phyloP scores from a whole-genome alignment of 768 basidiomycete species.

The Termitomyces heimii region DNA sequence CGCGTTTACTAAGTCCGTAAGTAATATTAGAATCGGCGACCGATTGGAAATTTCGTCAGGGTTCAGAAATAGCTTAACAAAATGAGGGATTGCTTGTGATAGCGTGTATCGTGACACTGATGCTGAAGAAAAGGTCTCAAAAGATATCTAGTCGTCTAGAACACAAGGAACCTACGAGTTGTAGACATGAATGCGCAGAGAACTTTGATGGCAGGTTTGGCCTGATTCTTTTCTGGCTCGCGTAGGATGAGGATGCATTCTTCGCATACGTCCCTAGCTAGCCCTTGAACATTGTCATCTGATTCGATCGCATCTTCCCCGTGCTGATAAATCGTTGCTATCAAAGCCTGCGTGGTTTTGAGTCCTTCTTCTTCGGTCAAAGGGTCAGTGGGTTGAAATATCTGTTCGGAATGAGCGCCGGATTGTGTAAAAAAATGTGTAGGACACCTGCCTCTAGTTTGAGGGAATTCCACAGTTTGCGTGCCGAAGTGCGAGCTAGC shows the following conservation, averaged over 20 bases:
- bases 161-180: slow-evolving; percentile 52
- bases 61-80: slow-evolving; percentile 70
- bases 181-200: slow-evolving; percentile 73
- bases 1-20: slow-evolving; percentile 60
- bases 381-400: slow-evolving; percentile 86
- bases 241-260: slow-evolving; percentile 77
- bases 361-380: slow-evolving; percentile 73
- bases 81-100: slow-evolving; percentile 63
- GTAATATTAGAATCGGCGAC: slow-evolving; percentile 56
- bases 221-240: slow-evolving; percentile 93
- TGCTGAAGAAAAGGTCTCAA: slow-evolving; percentile 33
- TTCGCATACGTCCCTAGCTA: slow-evolving; percentile 70
- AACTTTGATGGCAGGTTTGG: slow-evolving; percentile 81
- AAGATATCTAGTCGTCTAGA: not conserved
- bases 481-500: slow-evolving; percentile 54
- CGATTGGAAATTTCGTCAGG: slow-evolving; percentile 66
- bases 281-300: slow-evolving; percentile 39
- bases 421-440: not conserved
- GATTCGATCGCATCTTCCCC: slow-evolving; percentile 33
- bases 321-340: slow-evolving; percentile 62
- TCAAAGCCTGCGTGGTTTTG: slow-evolving; percentile 62
- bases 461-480: slow-evolving; percentile 84
- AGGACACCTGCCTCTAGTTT: slow-evolving; percentile 72
- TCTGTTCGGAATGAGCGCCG: slow-evolving; percentile 36
- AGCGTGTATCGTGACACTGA: slow-evolving; percentile 64